Evolutionary conservation across 352 stramenopile genomes (phyloP).

Genomic region (Globisporangium camurandrum): DNA sequence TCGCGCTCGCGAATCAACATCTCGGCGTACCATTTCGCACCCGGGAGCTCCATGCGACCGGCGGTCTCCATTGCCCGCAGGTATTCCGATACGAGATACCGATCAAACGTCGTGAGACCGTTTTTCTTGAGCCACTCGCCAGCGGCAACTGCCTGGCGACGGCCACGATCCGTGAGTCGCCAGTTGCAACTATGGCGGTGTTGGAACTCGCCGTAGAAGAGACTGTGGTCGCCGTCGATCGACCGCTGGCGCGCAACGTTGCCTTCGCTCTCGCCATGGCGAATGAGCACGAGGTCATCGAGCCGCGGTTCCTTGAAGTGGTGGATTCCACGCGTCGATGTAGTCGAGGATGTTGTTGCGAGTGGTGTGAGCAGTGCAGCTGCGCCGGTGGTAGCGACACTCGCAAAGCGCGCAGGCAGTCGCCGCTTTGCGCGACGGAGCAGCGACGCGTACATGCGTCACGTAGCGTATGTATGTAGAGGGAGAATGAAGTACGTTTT

Average conservation of each 20-base stretch:
- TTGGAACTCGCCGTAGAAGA: slow-evolving; percentile 85
- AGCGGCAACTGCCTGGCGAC: slow-evolving; percentile 57
- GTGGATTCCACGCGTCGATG: slow-evolving; percentile 11
- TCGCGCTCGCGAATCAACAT: slow-evolving; percentile 86
- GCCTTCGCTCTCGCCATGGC: slow-evolving; percentile 84
- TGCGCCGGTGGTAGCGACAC: not conserved
- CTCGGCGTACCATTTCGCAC: slow-evolving; percentile 78
- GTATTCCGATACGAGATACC: slow-evolving; percentile 85
- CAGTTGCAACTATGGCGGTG: slow-evolving; percentile 86
- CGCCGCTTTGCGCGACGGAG: slow-evolving; percentile 8
- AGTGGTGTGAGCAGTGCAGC: not conserved
- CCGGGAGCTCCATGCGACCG: slow-evolving; percentile 62
- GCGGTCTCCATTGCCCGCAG: slow-evolving; percentile 83
- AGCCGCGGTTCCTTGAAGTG: slow-evolving; percentile 44
- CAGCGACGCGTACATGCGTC: slow-evolving; percentile 14
- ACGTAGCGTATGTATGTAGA: too few species aligned
- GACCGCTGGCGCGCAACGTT: slow-evolving; percentile 82
- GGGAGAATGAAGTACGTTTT: too few species aligned
- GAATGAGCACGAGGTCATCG: slow-evolving; percentile 80
- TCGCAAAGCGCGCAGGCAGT: slow-evolving; percentile 6
- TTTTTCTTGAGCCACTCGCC: slow-evolving; percentile 81
- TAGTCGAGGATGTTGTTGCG: not conserved
- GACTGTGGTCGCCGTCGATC: slow-evolving; percentile 74
- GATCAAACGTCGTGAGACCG: slow-evolving; percentile 70
- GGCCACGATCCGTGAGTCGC: slow-evolving; percentile 79